Evolutionary conservation across 75 land plant genomes (phyloP).

Genomic region (Pinus tabuliformis): DNA sequence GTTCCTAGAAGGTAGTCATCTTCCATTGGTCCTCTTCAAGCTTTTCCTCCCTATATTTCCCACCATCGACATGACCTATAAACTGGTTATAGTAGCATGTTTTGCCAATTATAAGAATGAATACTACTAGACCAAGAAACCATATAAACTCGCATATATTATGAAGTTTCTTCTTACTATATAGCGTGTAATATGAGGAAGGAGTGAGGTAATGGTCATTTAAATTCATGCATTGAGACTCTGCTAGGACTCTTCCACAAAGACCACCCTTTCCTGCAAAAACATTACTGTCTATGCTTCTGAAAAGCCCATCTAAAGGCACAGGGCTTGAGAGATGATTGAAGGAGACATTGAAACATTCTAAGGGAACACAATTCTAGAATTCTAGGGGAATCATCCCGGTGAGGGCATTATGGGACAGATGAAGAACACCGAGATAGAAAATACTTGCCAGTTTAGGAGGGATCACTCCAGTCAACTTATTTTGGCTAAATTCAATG

Average conservation of each 20-base stretch:
- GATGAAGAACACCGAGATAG: conserved; percentile 53
- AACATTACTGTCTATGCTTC: conserved; percentile 34
- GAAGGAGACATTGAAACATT: conserved; percentile 67
- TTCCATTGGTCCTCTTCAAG: conserved; percentile 23
- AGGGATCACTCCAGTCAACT: conserved; percentile 67
- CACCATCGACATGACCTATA: conserved; percentile 9
- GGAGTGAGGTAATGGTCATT: conserved; percentile 15
- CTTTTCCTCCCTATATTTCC: conserved; percentile 12
- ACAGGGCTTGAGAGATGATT: conserved; percentile 66
- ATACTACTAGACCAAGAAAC: conserved; percentile 19
- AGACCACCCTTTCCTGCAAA: conserved; percentile 61
- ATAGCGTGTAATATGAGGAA: neutral
- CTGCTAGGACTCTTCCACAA: conserved; percentile 57
- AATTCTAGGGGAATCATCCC: conserved; percentile 64
- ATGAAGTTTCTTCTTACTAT: conserved; percentile 18
- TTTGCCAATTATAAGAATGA: conserved; percentile 21
- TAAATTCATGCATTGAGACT: conserved; percentile 19
- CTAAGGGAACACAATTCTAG: conserved; percentile 52
- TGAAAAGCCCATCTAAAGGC: conserved; percentile 49
- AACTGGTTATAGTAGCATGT: conserved; percentile 21
- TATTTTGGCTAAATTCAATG: conserved; percentile 44
- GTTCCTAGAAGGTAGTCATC: conserved; percentile 43
- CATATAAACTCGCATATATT: conserved; percentile 24
- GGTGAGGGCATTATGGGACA: conserved; percentile 49
- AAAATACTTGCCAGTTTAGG: conserved; percentile 57